phyloP scores from a whole-genome alignment of 1,284 basidiomycete genomes.

The Heimioporus retisporus region DNA sequence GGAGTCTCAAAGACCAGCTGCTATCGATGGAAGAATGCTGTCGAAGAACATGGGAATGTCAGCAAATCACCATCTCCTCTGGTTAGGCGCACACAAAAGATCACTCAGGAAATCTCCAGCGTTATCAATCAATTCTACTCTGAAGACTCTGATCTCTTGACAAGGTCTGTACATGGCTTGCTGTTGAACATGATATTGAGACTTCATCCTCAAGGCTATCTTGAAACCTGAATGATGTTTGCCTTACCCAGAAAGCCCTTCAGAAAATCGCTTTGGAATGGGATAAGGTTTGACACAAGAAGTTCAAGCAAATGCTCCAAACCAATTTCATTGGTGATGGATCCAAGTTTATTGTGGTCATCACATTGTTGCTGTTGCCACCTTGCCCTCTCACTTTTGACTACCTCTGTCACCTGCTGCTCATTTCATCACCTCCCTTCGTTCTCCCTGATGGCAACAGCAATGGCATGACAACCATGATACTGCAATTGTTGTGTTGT shows the following conservation, averaged over 20 bases:
- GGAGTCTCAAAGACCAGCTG: constrained; percentile 5
- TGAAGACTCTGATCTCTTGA: constrained; percentile 2
- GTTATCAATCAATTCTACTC: not conserved
- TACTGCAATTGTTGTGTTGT: too few species aligned
- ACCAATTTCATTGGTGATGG: constrained; percentile 26
- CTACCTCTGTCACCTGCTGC: too few species aligned
- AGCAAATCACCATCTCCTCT: constrained; percentile 1
- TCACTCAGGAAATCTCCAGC: not conserved
- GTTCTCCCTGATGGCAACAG: too few species aligned
- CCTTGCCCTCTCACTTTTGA: too few species aligned
- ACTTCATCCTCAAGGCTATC: not conserved
- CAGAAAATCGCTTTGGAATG: constrained; percentile 27
- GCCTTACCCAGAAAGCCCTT: constrained; percentile 6
- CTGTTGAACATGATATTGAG: not conserved
- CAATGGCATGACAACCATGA: too few species aligned
- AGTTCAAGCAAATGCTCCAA: constrained; percentile 14
- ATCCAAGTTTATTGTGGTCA: constrained; percentile 23
- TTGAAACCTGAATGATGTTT: constrained; percentile 1
- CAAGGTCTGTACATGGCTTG: constrained; percentile 3
- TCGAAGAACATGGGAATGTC: not conserved
- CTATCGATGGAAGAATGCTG: not conserved
- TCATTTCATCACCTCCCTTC: too few species aligned
- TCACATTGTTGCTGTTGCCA: too few species aligned
- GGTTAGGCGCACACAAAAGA: not conserved
- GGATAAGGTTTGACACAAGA: not conserved